Evolutionary conservation across 2,329 filamentous ascomycete species (phyloP), one percentile per base, ranked within the genome.

Genomic region (Neonectria hederae): DNA sequence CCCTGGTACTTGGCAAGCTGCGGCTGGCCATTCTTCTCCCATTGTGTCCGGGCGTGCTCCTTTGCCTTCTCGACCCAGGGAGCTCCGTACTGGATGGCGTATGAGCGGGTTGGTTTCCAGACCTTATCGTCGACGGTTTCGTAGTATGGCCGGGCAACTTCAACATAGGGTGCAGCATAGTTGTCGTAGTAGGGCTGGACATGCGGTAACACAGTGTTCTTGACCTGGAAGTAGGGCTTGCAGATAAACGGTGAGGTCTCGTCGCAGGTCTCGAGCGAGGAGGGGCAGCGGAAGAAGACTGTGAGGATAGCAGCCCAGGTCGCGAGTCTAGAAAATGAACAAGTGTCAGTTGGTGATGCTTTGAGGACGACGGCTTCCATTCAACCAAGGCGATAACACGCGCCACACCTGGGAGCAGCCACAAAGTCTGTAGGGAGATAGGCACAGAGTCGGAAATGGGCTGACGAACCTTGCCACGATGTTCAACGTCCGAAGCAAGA

Each of bases 241-340:
- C 96, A 99, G 66, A 98, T 87, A 68, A 82, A 85, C 1, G 94
- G 92, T 1, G 93, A 92, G 30, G 84, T 80, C 26, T 91, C 87
- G 72, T 88, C 86, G 74, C 96, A 87, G 26, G 88, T 85, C 28
- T 90, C 86, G 65, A 90, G 80, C 9, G 87, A 88, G 3, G 89
- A 83, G 13, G 95, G 95, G 78, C 95, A 99, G 65, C 90, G 88
- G 77, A 99, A 92, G 63, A 95, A 80, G 59, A 96, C 82, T 24
- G 92, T 96, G 65, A 94, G 79, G 68, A 98, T 89, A 38, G 90
- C 86, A 77, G 96, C 97, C 95, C 95, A 99, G 21, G 93, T 91
- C 62, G 90, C 78, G 48, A 97, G 78, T 74, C 95, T 95, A 67
- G 38, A 14, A 51, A 19, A 46, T 28, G n/a, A n/a, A 51, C 49